These are phyloP conservation scores for Russula emetica DNA, from an alignment of 768 basidiomycete species.

Conservation along the genomic window DNA sequence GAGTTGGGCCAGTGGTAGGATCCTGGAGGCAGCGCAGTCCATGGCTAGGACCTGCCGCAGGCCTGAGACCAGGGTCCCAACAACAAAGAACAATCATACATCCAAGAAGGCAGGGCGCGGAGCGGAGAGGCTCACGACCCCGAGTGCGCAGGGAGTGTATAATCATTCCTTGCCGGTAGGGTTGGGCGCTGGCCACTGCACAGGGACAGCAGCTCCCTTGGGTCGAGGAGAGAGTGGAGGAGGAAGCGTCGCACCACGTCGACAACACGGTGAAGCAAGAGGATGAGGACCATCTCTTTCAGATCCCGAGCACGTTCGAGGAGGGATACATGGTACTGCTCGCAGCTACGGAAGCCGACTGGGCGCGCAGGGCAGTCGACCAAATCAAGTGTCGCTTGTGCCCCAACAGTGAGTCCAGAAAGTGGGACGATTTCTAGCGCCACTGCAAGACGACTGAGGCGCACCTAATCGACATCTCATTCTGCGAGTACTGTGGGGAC, in stretches of 20 bases:
- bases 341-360: not conserved
- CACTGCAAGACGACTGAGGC: not conserved
- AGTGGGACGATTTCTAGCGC: not conserved
- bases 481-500: too few species aligned
- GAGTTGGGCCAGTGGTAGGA: too few species aligned
- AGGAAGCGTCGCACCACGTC: not conserved
- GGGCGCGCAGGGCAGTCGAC: not conserved
- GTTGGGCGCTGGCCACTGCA: not conserved
- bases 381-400: not conserved
- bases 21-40: too few species aligned
- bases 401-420: not conserved
- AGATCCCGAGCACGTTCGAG: not conserved
- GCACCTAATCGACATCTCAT: not conserved
- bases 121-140: slow-evolving; percentile 12
- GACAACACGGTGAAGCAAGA: not conserved
- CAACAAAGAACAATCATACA: not conserved
- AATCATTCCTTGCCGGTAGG: not conserved
- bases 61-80: not conserved
- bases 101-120: slow-evolving; percentile 2
- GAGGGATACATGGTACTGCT: not conserved
- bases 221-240: slow-evolving; percentile 2
- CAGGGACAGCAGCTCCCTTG: not conserved
- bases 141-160: slow-evolving; percentile 1
- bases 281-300: not conserved
- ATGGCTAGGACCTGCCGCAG: not conserved